Base-by-base conservation (phyloP, 805 yeast species). In the Peterozyma xylosa region DNA sequence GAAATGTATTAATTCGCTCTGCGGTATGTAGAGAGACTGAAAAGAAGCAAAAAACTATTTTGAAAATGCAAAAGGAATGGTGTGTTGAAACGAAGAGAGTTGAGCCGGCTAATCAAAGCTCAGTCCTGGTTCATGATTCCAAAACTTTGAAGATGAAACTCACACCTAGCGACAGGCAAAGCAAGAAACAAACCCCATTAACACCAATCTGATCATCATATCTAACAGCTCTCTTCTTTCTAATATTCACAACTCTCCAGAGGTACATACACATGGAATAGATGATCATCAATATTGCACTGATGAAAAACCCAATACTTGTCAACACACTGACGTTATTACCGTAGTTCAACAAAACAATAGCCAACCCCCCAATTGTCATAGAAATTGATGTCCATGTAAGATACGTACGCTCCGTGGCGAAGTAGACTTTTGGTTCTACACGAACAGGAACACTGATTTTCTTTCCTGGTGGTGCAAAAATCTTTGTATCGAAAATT, bases 351-450 rank as follows among this genome's bases (percentile, higher is more conserved):
- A 91, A 69, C 52, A 93, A 71, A 0, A 96, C 76, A 9, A 89
- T 85, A 1, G 96, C 95, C 35, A 96, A 85, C 39, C 91, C 95
- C 37, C 93, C 89, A 45, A 93, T 71, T 37, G 91, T 70, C 71
- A 93, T 78, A 9, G 93, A 86, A 53, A 93, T 87, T 35, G 96
- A 90, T 45, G 91, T 67, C 99, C 99, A 93, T 35, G 95, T 78
- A 49, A 93, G 71, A 58, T 82, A 91, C 0, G 99, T 93, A 67
- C 99, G 80, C 64, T 93, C 99, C 18, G 95, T 88, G 6, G 99
- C 99, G 64, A 93, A 93, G 62, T 93, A 93, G n/a, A 93, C 99
- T 67, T 93, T 93, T 46, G 99, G 99, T 65, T 93, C 99, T 33
- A 93, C 90, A 56, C 99, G 78, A 34, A 93, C 95, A 2, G 98